Evolutionary conservation across 345 rosid genomes (phyloP).

Genomic region (Acer saccharum): DNA sequence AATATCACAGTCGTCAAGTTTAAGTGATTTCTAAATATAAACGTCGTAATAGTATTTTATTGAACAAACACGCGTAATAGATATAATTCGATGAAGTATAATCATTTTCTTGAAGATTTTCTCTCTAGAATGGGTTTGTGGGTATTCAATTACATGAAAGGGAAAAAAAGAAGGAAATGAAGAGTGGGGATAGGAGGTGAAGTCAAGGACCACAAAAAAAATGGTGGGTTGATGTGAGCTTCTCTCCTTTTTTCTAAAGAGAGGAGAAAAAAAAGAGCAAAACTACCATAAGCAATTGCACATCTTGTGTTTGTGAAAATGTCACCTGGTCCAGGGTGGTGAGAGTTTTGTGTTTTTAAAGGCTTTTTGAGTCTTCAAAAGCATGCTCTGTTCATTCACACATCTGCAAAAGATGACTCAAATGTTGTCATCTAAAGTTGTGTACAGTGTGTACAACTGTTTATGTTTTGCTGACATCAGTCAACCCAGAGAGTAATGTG

Average conservation of each 20-base stretch:
- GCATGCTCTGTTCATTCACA: not conserved
- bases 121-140: not conserved
- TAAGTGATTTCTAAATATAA: no score
- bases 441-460: not conserved
- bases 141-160: not conserved
- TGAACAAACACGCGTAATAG: not conserved
- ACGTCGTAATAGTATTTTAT: no score
- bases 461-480: no score
- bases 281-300: conserved; percentile 5
- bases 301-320: not conserved
- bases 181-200: not conserved
- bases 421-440: not conserved
- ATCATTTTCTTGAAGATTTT: not conserved
- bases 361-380: not conserved
- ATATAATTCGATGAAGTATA: not conserved
- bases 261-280: not conserved
- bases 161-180: not conserved
- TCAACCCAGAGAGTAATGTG: no score
- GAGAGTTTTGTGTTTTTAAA: not conserved
- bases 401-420: not conserved
- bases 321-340: conserved; percentile 7
- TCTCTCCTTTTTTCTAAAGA: conserved; percentile 17
- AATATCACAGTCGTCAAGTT: no score
- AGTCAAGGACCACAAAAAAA: conserved; percentile 17
- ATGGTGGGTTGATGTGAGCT: conserved; percentile 25